phyloP scores from a whole-genome alignment of 257 asterid genomes.

The Scutellaria barbata region DNA sequence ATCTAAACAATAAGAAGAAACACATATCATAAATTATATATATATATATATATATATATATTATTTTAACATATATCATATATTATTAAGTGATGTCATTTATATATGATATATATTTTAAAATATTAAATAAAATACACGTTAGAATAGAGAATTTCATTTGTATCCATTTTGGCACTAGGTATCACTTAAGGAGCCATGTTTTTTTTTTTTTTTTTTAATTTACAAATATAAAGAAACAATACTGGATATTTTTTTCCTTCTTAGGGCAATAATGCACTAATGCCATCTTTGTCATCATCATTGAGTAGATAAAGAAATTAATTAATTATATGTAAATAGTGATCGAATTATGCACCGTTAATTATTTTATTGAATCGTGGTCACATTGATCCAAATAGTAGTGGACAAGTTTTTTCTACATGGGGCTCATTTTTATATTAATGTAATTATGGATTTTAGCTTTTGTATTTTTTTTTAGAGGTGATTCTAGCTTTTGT shows the following conservation, averaged over 20 bases:
- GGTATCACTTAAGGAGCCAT: too few species aligned
- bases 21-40: too few species aligned
- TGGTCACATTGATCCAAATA: neutral
- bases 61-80: too few species aligned
- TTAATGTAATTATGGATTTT: neutral
- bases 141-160: too few species aligned
- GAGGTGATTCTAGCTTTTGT: neutral
- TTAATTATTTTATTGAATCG: conserved; percentile 10
- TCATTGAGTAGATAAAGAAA: neutral
- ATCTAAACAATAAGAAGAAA: too few species aligned
- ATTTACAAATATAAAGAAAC: too few species aligned
- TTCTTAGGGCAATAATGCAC: neutral
- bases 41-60: too few species aligned
- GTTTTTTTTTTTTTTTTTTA: too few species aligned
- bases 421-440: neutral
- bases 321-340: neutral
- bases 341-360: neutral
- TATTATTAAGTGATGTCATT: too few species aligned
- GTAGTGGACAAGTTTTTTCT: conserved; percentile 17
- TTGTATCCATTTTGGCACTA: too few species aligned
- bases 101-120: too few species aligned
- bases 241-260: neutral
- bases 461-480: conserved; percentile 10
- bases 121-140: too few species aligned
- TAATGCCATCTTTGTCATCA: conserved; percentile 10